These are phyloP conservation scores for Marchantia paleacea DNA, from an alignment of 225 moss, liverwort and hornwort species.

Conservation along the genomic window DNA sequence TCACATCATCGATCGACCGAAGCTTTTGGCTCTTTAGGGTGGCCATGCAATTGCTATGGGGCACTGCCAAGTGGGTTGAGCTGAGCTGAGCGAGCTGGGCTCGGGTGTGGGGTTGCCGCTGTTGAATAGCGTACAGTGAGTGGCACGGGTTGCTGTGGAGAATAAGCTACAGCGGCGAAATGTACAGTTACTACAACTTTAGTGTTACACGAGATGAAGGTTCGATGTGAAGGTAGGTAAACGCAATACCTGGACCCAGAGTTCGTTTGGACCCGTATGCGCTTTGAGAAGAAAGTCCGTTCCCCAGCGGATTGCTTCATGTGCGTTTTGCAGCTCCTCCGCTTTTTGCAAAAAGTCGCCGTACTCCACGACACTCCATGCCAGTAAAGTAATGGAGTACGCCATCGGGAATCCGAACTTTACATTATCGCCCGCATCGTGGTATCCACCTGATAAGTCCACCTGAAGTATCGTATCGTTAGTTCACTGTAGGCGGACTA, in stretches of 20 bases:
- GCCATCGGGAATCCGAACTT: slow-evolving; percentile 55
- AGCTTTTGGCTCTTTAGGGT: no score
- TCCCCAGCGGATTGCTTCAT: slow-evolving; percentile 52
- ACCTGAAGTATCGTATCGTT: slow-evolving; percentile 51
- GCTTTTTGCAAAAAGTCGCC: slow-evolving; percentile 38
- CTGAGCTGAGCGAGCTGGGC: no score
- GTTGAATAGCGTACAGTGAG: neutral
- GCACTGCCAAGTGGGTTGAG: no score
- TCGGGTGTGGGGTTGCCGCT: no score
- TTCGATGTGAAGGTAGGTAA: neutral
- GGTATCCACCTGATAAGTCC: slow-evolving; percentile 54
- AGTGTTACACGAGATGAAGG: no score
- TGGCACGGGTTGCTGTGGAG: neutral
- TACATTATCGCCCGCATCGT: slow-evolving; percentile 59
- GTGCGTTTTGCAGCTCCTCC: slow-evolving; percentile 41
- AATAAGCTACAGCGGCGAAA: neutral
- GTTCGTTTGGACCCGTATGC: slow-evolving; percentile 43
- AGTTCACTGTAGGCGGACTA: neutral
- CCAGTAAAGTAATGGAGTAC: slow-evolving; percentile 40
- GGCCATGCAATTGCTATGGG: no score
- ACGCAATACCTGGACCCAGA: slow-evolving; percentile 49
- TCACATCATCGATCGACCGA: no score
- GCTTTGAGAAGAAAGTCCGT: slow-evolving; percentile 54
- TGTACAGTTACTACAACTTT: neutral
- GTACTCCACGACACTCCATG: slow-evolving; percentile 51